Evolutionary conservation across 331 rosid genomes (phyloP), one percentile per base, ranked within the genome.

Genomic region (Pyrus hybrid): DNA sequence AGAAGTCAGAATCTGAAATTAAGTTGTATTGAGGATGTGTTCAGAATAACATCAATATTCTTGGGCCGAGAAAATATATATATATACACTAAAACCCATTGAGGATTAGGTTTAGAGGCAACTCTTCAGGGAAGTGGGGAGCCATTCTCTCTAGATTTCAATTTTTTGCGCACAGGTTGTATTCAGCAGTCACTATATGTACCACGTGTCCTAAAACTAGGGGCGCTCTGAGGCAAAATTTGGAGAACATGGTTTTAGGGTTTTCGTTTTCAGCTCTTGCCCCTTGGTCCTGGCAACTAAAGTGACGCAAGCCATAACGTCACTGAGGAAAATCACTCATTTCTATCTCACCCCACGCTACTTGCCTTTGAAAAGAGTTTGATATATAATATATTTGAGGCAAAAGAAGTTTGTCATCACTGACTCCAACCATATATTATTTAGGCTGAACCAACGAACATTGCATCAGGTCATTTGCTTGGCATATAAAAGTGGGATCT

Each of bases 81-180:
- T 20, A 43, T 78, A 56, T 68, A 76, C 72, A 26, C 32, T 22
- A 61, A 4, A 23, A 30, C 9, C 67, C 25, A 26, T 12, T 16
- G 70, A 64, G 22, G 67, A 73, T 65, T 30, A 73, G 74, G 30
- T 37, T 68, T 22, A 76, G 74, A 53, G 47, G 68, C 14, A 76
- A 18, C 93, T 75, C 85, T 85, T 86, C 77, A 56, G 47, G 23
- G 4, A 22, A 28, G 10, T 2, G 79, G 58, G 13, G 83, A 73
- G 89, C 53, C 91, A 80, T 58, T 60, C 20, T 66, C 28, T 14
- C 22, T 4, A 6, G 32, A 13, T 22, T 67, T 63, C 20, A 70
- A 23, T 14, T 49, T 74, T 60, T 25, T 23, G 20, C 28, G 10
- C 41, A 33, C 41, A 33, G 41, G 41, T 33, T 33, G 41, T 33